These are phyloP conservation scores for Alnus rubra DNA, from an alignment of 306 rosid genomes.

Conservation along the genomic window DNA sequence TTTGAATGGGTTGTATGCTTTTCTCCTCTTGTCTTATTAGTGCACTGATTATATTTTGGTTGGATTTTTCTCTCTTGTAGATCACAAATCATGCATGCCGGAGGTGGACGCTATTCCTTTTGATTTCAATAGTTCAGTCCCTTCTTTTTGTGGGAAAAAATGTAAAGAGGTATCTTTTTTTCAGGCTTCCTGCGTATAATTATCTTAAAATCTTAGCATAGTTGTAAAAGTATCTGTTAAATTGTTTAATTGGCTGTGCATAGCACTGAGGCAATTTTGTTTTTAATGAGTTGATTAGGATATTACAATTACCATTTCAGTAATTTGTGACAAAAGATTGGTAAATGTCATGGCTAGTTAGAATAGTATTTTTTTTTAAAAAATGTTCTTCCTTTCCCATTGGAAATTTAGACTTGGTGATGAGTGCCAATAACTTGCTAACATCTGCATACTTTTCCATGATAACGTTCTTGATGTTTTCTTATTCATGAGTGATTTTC, in stretches of 20 bases:
- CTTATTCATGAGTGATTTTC: background rate
- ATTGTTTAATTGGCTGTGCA: background rate
- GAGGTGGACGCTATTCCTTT: conserved; percentile 47
- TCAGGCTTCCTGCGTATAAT: background rate
- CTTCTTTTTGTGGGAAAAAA: conserved; percentile 71
- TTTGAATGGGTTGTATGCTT: conserved; percentile 18
- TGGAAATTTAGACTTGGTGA: background rate
- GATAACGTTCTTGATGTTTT: background rate
- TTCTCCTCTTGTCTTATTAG: conserved; percentile 5
- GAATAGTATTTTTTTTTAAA: background rate
- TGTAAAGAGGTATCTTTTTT: conserved; percentile 78
- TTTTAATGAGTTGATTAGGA: background rate
- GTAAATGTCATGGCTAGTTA: background rate
- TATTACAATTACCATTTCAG: background rate
- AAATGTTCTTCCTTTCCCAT: background rate
- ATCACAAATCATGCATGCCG: conserved; percentile 62
- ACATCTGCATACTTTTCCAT: background rate
- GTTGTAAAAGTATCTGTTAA: background rate
- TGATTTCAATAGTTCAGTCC: conserved; percentile 29
- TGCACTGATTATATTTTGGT: conserved; percentile 12
- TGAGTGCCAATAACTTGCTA: background rate
- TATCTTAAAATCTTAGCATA: background rate
- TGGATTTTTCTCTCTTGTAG: conserved; percentile 46
- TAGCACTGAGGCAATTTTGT: background rate
- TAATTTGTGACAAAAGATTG: background rate